Base-by-base conservation (phyloP, 352 stramenopile species). In the Globisporangium canariense region DNA sequence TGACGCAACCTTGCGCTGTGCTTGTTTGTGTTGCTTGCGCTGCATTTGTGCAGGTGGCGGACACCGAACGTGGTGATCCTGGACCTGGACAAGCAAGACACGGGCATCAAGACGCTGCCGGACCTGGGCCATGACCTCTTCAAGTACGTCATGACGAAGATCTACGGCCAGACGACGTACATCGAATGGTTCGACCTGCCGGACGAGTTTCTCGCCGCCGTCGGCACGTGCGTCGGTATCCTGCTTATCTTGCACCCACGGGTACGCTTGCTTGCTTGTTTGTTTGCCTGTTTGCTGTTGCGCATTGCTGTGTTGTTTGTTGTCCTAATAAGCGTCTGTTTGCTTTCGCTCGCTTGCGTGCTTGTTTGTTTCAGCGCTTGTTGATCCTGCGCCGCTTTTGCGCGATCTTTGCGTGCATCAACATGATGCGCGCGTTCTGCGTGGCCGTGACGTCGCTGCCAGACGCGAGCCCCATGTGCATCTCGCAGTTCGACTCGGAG, bases 171-270 rank as follows among this genome's bases (percentile, higher is more conserved):
- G 32, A 58, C 52, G 28, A 80, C 79, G 34, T 87, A 89, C 68
- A 93, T 94, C 65, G 84, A 93, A 68, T 93, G 87, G 83, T 94
- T 94, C 60, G 80, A 92, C 64, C 67, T 96, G 40, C 87, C 87
- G 1, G 87, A 96, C 58, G 78, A 94, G 67, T 94, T 96, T 65
- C 83, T 96, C 30, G 82, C 70, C 1, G 79, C 83, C 32, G 81
- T 92, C 18, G 82, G 85, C 51, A 79, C 78, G n/a, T 72, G 86
- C 30, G 81, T 89, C 13, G 86, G 71, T 43, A 66, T 92, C 4
- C 67, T 94, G 40, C 71, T 94, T 46, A 70, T 93, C 40, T 32
- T 96, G 25, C 87, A 96, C 55, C 87, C 87, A 11, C 80, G 86
- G 16, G 87, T 95, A 82, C 60, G 74, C 80, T 20, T 36, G 32